A percentile compares a stretch with the other conserved stretches of the same genome.
Conservation (phyloP, 768 basidiomycete genomes). For the Boletus vermiculosoides region DNA sequence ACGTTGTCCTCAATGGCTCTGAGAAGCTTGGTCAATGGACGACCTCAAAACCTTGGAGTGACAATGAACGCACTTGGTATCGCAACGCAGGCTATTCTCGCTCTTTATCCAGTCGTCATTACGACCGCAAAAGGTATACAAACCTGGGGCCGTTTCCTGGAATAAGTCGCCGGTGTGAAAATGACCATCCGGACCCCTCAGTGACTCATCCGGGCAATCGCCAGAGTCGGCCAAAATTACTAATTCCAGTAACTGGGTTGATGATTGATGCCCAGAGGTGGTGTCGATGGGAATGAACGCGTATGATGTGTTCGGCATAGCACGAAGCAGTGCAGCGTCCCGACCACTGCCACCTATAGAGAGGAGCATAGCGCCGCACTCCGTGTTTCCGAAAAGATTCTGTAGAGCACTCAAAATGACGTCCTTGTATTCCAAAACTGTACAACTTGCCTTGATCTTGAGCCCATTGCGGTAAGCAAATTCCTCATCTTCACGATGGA, state of each 20-base stretch:
- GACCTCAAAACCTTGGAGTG: not conserved
- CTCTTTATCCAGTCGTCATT: slow-evolving; percentile 88
- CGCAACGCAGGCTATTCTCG: slow-evolving; percentile 73
- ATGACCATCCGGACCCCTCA: slow-evolving; percentile 62
- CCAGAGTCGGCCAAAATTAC: slow-evolving; percentile 65
- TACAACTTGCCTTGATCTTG: slow-evolving; percentile 52
- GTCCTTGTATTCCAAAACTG: slow-evolving; percentile 14
- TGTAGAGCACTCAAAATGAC: slow-evolving; percentile 33
- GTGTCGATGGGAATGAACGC: slow-evolving; percentile 60
- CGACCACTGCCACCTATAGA: slow-evolving; percentile 54
- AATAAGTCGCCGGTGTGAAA: slow-evolving; percentile 86
- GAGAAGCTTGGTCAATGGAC: slow-evolving; percentile 9
- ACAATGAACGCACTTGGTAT: slow-evolving; percentile 53
- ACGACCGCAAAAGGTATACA: slow-evolving; percentile 66
- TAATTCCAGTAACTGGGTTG: slow-evolving; percentile 58
- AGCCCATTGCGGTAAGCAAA: slow-evolving; percentile 67
- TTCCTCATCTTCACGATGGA: slow-evolving; percentile 66
- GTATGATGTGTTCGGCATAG: slow-evolving; percentile 64
- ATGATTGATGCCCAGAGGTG: slow-evolving; percentile 50
- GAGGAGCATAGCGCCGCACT: slow-evolving; percentile 70
- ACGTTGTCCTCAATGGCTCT: slow-evolving; percentile 79
- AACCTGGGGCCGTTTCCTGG: slow-evolving; percentile 55
- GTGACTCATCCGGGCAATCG: slow-evolving; percentile 63
- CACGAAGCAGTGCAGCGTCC: slow-evolving; percentile 51
- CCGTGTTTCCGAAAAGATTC: slow-evolving; percentile 83